phyloP scores from a whole-genome alignment of 2,329 filamentous ascomycete species.

The Neonectria sp. region DNA sequence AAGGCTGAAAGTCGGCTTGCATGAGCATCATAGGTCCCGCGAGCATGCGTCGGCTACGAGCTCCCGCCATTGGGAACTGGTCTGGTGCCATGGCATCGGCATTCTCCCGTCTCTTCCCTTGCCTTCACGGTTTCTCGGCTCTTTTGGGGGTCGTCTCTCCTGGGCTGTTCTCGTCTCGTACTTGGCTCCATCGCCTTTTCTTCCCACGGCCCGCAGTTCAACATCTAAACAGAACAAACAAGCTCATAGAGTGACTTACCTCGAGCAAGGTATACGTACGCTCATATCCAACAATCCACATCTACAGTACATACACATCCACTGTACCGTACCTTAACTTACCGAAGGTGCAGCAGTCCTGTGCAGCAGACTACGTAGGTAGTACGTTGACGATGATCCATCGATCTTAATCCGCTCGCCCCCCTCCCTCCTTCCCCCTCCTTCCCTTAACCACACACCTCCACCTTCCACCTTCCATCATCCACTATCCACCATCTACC shows the following conservation, averaged over 20 bases:
- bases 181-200: background rate
- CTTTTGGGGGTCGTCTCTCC: background rate
- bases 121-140: background rate
- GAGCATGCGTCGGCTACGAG: conserved; percentile 6
- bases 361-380: conserved; percentile 1
- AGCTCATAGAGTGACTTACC: background rate
- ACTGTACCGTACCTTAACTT: background rate
- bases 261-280: background rate
- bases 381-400: conserved; percentile 14
- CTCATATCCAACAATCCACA: background rate
- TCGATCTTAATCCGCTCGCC: conserved; percentile 5
- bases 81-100: conserved; percentile 4
- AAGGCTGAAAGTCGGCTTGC: conserved; percentile 2
- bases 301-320: no score
- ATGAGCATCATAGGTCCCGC: conserved; percentile 10
- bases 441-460: conserved; percentile 11
- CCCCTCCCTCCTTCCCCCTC: conserved; percentile 19
- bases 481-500: background rate
- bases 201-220: background rate
- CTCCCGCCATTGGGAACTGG: conserved; percentile 9
- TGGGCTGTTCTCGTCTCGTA: background rate
- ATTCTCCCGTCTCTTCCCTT: background rate
- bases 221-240: background rate
- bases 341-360: background rate
- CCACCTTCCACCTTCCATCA: conserved; percentile 13